Evolutionary conservation across 306 rosid species (phyloP).

Genomic region (Fragaria vesca): DNA sequence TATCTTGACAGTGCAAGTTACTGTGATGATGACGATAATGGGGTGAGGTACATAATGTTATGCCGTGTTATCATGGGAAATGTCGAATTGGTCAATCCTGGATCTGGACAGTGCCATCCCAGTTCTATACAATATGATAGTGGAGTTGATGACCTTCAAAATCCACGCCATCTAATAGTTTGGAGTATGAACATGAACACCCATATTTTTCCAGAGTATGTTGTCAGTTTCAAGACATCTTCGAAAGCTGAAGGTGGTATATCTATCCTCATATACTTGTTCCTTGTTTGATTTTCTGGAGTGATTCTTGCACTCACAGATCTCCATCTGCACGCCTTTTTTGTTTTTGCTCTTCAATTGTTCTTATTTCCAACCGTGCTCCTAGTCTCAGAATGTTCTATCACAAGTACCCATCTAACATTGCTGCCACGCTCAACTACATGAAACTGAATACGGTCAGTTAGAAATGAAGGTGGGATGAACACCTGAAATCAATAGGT

Average conservation of each 20-base stretch:
- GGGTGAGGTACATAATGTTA: conserved; percentile 27
- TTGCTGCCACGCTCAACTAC: not conserved
- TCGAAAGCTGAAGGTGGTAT: conserved; percentile 21
- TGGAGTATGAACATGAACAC: conserved; percentile 29
- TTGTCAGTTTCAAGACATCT: conserved; percentile 32
- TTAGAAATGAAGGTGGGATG: not conserved
- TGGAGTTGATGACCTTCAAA: conserved; percentile 37
- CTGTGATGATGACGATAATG: conserved; percentile 34
- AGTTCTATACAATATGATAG: conserved; percentile 30
- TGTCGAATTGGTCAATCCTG: conserved; percentile 28
- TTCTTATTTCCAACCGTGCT: no score
- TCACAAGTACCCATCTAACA: not conserved
- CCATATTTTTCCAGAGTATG: conserved; percentile 34
- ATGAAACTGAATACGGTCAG: not conserved
- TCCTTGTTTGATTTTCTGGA: not conserved
- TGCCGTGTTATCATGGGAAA: conserved; percentile 37
- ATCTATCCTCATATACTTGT: conserved; percentile 14
- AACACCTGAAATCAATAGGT: not conserved
- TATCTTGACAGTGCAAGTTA: conserved; percentile 28
- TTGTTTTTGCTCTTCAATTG: no score
- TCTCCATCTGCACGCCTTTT: not conserved
- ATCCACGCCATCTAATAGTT: conserved; percentile 31
- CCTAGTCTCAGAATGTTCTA: not conserved
- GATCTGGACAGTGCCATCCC: conserved; percentile 31
- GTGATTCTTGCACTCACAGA: conserved; percentile 2